These are phyloP conservation scores for Fonsecaea monophora DNA, from an alignment of 2,329 filamentous ascomycete genomes.

Conservation along the genomic window DNA sequence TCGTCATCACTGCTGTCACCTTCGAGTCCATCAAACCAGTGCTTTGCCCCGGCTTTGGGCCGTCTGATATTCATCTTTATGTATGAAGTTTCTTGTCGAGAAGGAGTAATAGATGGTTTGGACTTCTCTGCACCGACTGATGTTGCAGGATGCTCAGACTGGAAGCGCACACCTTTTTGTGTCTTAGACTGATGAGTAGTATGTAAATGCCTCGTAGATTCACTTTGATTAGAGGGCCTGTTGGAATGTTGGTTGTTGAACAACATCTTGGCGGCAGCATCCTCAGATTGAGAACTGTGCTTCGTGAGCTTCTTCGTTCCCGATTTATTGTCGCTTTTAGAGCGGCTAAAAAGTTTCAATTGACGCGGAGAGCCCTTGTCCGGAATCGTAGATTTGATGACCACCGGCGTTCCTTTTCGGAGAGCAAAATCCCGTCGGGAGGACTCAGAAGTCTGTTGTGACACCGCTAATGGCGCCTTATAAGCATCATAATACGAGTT, in stretches of 20 bases:
- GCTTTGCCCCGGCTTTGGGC: constrained; percentile 39
- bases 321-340: constrained; percentile 22
- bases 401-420: constrained; percentile 46
- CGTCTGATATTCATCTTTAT: constrained; percentile 38
- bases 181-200: constrained; percentile 2
- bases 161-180: constrained; percentile 25
- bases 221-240: constrained; percentile 11
- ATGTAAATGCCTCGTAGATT: background rate
- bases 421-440: constrained; percentile 49
- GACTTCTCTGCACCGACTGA: constrained; percentile 18
- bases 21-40: constrained; percentile 48
- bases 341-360: constrained; percentile 33
- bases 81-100: constrained; percentile 20
- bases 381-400: constrained; percentile 40
- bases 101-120: constrained; percentile 19
- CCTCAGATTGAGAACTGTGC: constrained; percentile 34
- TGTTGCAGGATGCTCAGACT: constrained; percentile 7
- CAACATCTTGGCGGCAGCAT: constrained; percentile 39
- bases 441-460: constrained; percentile 54
- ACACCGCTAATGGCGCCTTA: constrained; percentile 49
- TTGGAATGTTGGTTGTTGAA: constrained; percentile 38
- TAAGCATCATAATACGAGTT: constrained; percentile 57
- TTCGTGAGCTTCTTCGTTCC: constrained; percentile 32
- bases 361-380: constrained; percentile 31
- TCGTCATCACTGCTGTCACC: constrained; percentile 44